phyloP scores from a whole-genome alignment of 1,139 yeast species.

The Magnusiomyces paraingens region DNA sequence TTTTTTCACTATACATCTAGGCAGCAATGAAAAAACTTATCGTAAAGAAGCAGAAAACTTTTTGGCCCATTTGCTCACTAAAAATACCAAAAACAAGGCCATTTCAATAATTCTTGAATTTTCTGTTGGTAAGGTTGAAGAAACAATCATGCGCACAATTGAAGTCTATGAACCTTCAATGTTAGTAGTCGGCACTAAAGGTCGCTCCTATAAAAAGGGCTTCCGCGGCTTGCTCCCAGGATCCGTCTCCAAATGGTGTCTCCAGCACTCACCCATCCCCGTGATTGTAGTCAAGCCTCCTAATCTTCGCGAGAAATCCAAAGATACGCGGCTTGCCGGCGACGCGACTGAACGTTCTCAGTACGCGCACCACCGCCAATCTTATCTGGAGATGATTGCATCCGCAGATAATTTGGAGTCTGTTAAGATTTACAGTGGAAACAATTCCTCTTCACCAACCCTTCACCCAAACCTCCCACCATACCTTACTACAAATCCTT shows the following conservation, averaged over 20 bases:
- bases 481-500: neutral
- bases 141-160: constrained; percentile 46
- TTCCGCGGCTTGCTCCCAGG: constrained; percentile 44
- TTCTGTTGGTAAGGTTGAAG: constrained; percentile 56
- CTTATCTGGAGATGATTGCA: constrained; percentile 14
- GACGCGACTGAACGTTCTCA: constrained; percentile 18
- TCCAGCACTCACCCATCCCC: constrained; percentile 63
- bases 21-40: constrained; percentile 34
- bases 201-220: constrained; percentile 36
- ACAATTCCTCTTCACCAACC: neutral
- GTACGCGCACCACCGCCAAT: constrained; percentile 7
- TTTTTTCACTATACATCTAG: constrained; percentile 30
- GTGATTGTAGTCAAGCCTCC: constrained; percentile 60
- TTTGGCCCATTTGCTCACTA: constrained; percentile 40
- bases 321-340: constrained; percentile 3
- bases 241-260: constrained; percentile 50
- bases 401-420: neutral
- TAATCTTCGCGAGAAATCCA: constrained; percentile 34
- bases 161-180: constrained; percentile 58
- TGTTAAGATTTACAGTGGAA: neutral
- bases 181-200: constrained; percentile 58
- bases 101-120: constrained; percentile 51
- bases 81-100: constrained; percentile 34
- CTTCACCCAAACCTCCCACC: neutral
- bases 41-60: constrained; percentile 36